Evolutionary conservation across 257 asterid species (phyloP).

Genomic region (Nicotiana sylvestris): DNA sequence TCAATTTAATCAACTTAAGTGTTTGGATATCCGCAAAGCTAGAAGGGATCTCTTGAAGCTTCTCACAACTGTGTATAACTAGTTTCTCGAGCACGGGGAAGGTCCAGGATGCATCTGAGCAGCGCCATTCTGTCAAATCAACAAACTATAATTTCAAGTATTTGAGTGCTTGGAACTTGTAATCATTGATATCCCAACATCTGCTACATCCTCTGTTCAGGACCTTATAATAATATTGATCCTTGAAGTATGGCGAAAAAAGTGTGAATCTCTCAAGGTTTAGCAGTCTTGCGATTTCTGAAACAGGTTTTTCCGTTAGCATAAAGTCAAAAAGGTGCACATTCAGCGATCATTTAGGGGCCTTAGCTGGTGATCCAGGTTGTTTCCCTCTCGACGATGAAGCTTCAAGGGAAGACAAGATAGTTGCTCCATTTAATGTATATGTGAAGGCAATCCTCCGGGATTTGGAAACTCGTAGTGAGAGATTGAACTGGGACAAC

Average conservation of each 20-base stretch:
- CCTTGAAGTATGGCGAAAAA: not conserved
- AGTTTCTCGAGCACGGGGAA: not conserved
- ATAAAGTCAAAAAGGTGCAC: no score
- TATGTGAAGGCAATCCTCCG: no score
- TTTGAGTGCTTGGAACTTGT: not conserved
- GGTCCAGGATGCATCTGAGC: not conserved
- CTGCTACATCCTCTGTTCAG: not conserved
- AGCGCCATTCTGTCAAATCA: not conserved
- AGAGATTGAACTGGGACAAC: no score
- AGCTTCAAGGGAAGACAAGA: no score
- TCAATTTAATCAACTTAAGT: not conserved
- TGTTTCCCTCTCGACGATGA: no score
- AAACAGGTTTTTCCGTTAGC: not conserved
- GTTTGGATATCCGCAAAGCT: not conserved
- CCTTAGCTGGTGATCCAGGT: no score
- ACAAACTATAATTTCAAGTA: not conserved
- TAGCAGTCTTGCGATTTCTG: not conserved
- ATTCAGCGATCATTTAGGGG: no score
- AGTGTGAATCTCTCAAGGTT: not conserved
- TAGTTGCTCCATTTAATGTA: no score
- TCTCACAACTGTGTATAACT: not conserved
- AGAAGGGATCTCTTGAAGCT: not conserved
- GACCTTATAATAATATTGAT: no score
- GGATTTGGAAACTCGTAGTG: no score
- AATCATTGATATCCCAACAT: not conserved